Evolutionary conservation across 345 rosid genomes (phyloP).

Genomic region (Bruguiera parviflora): DNA sequence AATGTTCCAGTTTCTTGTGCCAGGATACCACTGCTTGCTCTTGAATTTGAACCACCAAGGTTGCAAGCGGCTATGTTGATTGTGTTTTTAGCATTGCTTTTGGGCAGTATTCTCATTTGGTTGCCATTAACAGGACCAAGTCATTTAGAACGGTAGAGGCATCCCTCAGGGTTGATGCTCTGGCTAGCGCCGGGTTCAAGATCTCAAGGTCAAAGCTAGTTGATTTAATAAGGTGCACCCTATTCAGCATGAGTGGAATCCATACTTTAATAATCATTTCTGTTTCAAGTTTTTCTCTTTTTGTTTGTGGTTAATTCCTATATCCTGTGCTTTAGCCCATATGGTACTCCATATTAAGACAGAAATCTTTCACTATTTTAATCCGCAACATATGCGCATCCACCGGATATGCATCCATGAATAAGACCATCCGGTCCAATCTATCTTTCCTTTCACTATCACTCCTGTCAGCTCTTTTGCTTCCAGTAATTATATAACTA

Average conservation of each 20-base stretch:
- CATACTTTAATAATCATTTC: not conserved
- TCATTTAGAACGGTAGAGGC: conserved; percentile 78
- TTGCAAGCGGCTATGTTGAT: conserved; percentile 17
- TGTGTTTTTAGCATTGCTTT: conserved; percentile 2
- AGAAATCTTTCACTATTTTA: not conserved
- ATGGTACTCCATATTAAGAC: not conserved
- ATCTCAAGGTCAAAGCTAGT: conserved; percentile 83
- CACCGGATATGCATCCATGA: not conserved
- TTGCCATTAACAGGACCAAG: conserved; percentile 54
- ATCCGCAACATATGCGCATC: too few species aligned
- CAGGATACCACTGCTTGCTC: conserved; percentile 74
- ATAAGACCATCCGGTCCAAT: not conserved
- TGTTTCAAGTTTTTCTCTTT: not conserved
- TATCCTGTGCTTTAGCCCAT: not conserved
- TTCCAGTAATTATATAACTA: not conserved
- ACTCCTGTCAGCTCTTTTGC: not conserved
- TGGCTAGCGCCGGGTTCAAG: conserved; percentile 98
- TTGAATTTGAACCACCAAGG: conserved; percentile 91
- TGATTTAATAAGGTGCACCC: conserved; percentile 62
- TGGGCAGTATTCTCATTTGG: conserved; percentile 5
- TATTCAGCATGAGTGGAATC: not conserved
- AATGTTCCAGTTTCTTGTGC: conserved; percentile 76
- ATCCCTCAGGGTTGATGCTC: conserved; percentile 85
- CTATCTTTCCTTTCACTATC: not conserved
- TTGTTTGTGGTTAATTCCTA: not conserved